These are phyloP conservation scores for Russula foetens DNA, from an alignment of 768 basidiomycete genomes.

Conservation along the genomic window DNA sequence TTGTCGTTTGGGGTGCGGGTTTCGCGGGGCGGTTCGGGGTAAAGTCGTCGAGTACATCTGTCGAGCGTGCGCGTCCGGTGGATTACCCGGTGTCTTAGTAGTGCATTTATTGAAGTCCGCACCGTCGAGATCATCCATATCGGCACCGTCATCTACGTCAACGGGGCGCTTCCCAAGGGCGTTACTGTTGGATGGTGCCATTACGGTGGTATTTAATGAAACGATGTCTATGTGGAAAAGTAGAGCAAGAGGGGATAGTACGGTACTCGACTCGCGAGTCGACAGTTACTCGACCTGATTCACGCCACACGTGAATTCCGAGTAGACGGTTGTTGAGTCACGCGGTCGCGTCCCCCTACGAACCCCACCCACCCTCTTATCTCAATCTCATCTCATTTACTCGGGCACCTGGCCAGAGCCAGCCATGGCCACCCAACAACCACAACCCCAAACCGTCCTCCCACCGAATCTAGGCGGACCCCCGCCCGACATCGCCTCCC, in stretches of 20 bases:
- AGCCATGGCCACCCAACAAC: constrained; percentile 1
- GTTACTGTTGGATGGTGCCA: constrained; percentile 2
- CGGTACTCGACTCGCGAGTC: too few species aligned
- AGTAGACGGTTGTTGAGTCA: background rate
- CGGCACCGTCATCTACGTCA: constrained; percentile 34
- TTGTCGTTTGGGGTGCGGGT: constrained; percentile 15
- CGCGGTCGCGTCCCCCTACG: background rate
- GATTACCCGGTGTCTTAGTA: background rate
- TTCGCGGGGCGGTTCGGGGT: constrained; percentile 20
- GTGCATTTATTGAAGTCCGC: constrained; percentile 7
- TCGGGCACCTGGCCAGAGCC: background rate
- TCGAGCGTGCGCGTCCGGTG: constrained; percentile 7
- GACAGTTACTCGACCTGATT: too few species aligned
- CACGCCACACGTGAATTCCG: constrained; percentile 14
- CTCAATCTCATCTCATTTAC: too few species aligned
- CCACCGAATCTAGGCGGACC: constrained; percentile 5
- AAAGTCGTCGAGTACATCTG: constrained; percentile 46
- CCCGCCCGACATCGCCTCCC: constrained; percentile 20
- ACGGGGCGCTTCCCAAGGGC: constrained; percentile 3
- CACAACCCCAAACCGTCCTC: background rate
- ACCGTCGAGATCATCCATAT: constrained; percentile 67
- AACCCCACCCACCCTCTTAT: too few species aligned
- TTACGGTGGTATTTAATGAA: background rate
- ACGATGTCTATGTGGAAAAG: background rate
- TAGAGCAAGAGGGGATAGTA: background rate